Evolutionary conservation across 208 protist species (phyloP).

Genomic region (Wallacemonas sp.): DNA sequence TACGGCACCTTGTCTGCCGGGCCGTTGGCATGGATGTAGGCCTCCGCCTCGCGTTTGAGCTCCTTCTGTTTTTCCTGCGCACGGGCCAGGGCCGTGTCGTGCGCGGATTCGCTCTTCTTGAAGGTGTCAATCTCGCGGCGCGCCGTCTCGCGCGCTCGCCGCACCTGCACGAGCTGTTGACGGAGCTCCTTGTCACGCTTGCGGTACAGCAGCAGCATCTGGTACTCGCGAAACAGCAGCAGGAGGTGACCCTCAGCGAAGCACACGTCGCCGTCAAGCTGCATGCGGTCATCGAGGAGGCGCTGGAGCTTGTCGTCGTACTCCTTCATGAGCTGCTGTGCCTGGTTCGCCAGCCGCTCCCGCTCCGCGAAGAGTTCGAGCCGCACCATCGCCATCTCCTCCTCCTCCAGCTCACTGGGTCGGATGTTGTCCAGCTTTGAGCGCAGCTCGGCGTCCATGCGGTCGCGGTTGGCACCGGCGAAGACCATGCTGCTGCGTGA

Average conservation of each 20-base stretch:
- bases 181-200: constrained; percentile 82
- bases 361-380: constrained; percentile 70
- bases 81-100: constrained; percentile 56
- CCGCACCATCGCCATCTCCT: constrained; percentile 71
- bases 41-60: constrained; percentile 74
- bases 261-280: constrained; percentile 94
- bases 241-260: constrained; percentile 91
- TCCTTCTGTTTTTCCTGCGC: constrained; percentile 71
- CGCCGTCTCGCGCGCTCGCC: constrained; percentile 63
- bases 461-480: constrained; percentile 59
- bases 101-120: constrained; percentile 41
- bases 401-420: constrained; percentile 77
- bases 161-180: constrained; percentile 49
- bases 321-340: constrained; percentile 39
- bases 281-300: constrained; percentile 81
- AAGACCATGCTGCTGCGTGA: constrained; percentile 52
- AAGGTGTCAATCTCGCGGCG: constrained; percentile 62
- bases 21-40: constrained; percentile 83
- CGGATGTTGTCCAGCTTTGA: constrained; percentile 83
- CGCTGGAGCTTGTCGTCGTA: constrained; percentile 84
- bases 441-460: constrained; percentile 82
- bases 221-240: constrained; percentile 94
- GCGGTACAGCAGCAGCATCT: constrained; percentile 95
- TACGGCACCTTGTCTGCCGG: constrained; percentile 70
- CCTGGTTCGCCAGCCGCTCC: constrained; percentile 45